Conservation (phyloP, 1,284 basidiomycete species). For the Ganoderma resinaceum region DNA sequence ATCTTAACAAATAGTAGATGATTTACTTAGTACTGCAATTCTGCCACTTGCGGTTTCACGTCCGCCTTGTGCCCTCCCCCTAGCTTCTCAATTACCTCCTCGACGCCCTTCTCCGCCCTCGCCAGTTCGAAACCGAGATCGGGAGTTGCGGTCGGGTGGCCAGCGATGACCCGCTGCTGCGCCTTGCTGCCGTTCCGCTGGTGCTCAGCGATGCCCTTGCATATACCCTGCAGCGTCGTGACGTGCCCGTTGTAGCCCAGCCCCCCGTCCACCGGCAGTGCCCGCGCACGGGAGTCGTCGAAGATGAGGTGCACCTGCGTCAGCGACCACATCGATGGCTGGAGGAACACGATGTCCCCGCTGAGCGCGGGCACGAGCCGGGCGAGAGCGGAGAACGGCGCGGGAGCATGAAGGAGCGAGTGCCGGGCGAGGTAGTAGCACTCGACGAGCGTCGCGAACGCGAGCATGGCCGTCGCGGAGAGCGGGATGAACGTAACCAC, state of each 20-base stretch:
- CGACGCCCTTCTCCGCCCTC: constrained; percentile 46
- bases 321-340: constrained; percentile 72
- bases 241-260: constrained; percentile 60
- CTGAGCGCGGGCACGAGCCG: constrained; percentile 54
- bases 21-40: constrained; percentile 21
- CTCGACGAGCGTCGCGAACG: constrained; percentile 63
- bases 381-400: constrained; percentile 42
- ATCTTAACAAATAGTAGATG: not conserved
- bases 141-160: constrained; percentile 30
- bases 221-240: constrained; percentile 43
- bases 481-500: constrained; percentile 58
- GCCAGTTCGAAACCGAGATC: constrained; percentile 46
- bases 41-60: constrained; percentile 21
- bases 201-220: constrained; percentile 57
- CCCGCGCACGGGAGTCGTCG: constrained; percentile 71
- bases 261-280: constrained; percentile 63
- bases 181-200: constrained; percentile 44
- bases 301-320: constrained; percentile 70
- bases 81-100: constrained; percentile 43
- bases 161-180: constrained; percentile 41
- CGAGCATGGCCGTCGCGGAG: constrained; percentile 62
- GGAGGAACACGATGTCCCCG: constrained; percentile 67
- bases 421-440: constrained; percentile 55
- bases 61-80: constrained; percentile 36
- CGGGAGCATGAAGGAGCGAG: constrained; percentile 43